Conservation (phyloP, 1,284 basidiomycete species). For the Cutaneotrichosporon curvatum region DNA sequence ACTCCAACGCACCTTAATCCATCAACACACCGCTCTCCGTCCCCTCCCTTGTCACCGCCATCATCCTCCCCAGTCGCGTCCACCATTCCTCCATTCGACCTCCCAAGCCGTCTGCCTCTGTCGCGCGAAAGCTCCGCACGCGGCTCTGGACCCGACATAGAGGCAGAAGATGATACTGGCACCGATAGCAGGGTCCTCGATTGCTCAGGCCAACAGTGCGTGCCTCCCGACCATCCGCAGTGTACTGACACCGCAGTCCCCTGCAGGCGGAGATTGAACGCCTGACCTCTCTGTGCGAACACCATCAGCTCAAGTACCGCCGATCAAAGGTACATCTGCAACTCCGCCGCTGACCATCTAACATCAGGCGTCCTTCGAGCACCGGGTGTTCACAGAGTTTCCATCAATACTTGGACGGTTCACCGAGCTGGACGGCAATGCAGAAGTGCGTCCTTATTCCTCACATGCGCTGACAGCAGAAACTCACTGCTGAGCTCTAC, state of each 20-base stretch:
- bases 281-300: conserved; percentile 27
- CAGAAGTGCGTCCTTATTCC: conserved; percentile 26
- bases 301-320: conserved; percentile 36
- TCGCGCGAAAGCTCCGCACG: too few species aligned
- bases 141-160: too few species aligned
- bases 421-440: conserved; percentile 27
- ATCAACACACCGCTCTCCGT: too few species aligned
- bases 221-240: neutral
- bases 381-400: conserved; percentile 33
- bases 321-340: conserved; percentile 22
- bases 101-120: too few species aligned
- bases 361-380: conserved; percentile 34
- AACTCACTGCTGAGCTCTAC: conserved; percentile 18
- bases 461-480: conserved; percentile 12
- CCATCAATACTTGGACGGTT: conserved; percentile 23
- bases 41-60: neutral
- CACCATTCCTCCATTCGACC: neutral
- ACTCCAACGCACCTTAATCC: too few species aligned
- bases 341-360: neutral
- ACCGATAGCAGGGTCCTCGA: neutral
- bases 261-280: conserved; percentile 33
- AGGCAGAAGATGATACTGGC: too few species aligned
- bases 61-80: neutral
- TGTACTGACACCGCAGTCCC: conserved; percentile 14
- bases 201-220: neutral